These are phyloP conservation scores for Biscogniauxia mediterranea DNA, from an alignment of 2,329 filamentous ascomycete species.

Conservation along the genomic window DNA sequence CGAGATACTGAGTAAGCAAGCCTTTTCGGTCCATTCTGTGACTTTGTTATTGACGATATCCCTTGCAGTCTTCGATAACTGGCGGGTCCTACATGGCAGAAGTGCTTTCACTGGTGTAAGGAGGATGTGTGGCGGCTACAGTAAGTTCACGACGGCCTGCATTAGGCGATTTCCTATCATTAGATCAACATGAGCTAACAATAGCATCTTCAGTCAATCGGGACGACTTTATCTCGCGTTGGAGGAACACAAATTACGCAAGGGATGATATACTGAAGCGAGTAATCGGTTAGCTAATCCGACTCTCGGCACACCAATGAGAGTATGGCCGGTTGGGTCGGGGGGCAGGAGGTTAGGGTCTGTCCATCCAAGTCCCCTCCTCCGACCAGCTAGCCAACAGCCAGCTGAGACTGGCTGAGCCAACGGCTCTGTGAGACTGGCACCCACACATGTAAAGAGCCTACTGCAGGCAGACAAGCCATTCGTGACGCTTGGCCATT, in stretches of 20 bases:
- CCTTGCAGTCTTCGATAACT: constrained; percentile 83
- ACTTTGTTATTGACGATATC: neutral
- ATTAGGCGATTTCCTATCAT: neutral
- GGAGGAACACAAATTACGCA: constrained; percentile 66
- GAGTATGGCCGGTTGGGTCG: neutral
- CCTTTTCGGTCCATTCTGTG: neutral
- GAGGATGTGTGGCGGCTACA: constrained; percentile 88
- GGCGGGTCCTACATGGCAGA: constrained; percentile 87
- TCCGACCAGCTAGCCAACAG: neutral
- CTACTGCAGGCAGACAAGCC: neutral
- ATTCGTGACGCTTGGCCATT: neutral
- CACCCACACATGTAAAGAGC: neutral
- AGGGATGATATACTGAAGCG: constrained; percentile 43
- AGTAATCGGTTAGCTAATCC: constrained; percentile 27
- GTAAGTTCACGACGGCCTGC: constrained; percentile 50
- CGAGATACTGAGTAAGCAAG: constrained; percentile 64
- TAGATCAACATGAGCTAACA: neutral
- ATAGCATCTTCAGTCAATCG: constrained; percentile 58
- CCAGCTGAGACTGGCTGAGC: neutral
- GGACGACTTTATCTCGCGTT: constrained; percentile 78
- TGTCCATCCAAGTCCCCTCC: neutral
- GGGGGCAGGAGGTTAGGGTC: neutral
- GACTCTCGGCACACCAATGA: constrained; percentile 10
- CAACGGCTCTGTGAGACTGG: neutral
- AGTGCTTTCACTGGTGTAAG: constrained; percentile 79